phyloP scores from a whole-genome alignment of 208 protist species.

The Trichomonas tenax region DNA sequence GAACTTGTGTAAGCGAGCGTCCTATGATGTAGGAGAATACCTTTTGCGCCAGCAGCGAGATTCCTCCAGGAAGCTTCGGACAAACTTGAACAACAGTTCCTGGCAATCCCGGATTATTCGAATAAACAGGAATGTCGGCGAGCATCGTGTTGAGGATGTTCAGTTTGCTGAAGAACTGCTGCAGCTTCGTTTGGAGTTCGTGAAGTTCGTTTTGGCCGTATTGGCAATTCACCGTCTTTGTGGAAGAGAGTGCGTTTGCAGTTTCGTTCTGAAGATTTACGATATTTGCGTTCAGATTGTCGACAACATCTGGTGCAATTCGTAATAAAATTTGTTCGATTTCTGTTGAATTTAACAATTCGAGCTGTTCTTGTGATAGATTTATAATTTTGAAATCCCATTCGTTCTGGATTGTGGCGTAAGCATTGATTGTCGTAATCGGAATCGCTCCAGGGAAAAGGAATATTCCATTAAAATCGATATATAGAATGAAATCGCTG shows the following conservation, averaged over 20 bases:
- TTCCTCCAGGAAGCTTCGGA: background rate
- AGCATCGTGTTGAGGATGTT: background rate
- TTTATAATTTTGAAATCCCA: background rate
- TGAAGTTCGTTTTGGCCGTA: background rate
- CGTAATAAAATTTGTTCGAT: background rate
- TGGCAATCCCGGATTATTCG: background rate
- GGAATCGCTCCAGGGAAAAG: background rate
- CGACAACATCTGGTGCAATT: background rate
- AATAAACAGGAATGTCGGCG: background rate
- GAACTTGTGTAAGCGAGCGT: background rate
- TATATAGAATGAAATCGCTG: background rate
- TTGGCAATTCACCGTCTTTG: background rate
- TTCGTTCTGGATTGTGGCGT: background rate
- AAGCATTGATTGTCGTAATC: background rate
- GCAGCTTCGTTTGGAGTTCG: background rate
- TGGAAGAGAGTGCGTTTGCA: background rate
- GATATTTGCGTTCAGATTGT: background rate
- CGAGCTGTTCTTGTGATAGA: background rate
- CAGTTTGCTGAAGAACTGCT: background rate
- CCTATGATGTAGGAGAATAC: background rate
- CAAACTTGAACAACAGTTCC: background rate
- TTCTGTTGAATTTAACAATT: background rate
- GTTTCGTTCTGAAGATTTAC: background rate
- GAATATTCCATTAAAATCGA: background rate
- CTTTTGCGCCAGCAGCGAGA: background rate